Evolutionary conservation across 2,329 filamentous ascomycete species (phyloP).

Genomic region (Xylaria sp.): DNA sequence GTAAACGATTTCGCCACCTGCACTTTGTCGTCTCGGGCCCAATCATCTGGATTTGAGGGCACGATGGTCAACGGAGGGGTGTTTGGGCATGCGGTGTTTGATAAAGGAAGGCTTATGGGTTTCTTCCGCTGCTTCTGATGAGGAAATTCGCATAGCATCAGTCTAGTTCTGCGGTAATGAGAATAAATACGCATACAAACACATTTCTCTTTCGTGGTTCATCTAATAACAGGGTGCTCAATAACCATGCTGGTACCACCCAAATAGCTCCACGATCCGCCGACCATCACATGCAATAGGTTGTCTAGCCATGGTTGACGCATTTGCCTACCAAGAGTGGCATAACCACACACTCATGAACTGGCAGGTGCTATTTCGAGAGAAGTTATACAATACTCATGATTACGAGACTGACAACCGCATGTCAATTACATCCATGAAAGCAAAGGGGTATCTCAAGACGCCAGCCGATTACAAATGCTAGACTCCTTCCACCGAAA

Average conservation of each 20-base stretch:
- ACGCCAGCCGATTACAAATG: constrained; percentile 14
- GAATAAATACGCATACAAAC: constrained; percentile 34
- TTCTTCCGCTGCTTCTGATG: constrained; percentile 32
- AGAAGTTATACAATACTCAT: neutral
- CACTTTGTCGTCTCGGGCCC: constrained; percentile 12
- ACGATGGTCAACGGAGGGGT: constrained; percentile 23
- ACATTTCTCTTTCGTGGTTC: constrained; percentile 5
- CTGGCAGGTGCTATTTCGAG: neutral
- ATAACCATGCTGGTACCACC: constrained; percentile 4
- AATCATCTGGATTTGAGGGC: constrained; percentile 21
- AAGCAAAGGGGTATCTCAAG: constrained; percentile 31
- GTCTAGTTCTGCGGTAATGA: constrained; percentile 31
- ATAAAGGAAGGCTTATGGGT: constrained; percentile 33
- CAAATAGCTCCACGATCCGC: too few relatives aligned
- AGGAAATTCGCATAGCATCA: constrained; percentile 27
- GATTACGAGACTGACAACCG: neutral
- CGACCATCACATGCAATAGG: neutral
- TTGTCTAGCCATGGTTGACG: neutral
- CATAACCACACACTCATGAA: too few relatives aligned
- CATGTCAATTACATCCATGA: constrained; percentile 8
- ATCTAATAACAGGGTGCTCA: neutral
- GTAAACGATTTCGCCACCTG: constrained; percentile 37
- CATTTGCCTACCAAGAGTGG: too few relatives aligned
- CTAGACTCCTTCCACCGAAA: neutral
- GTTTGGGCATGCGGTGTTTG: constrained; percentile 35